Percentiles rank a stretch among this genome's conserved stretches.
Evolutionary conservation across 768 basidiomycete genomes (phyloP).

Genomic region (Calvatia gigantea): DNA sequence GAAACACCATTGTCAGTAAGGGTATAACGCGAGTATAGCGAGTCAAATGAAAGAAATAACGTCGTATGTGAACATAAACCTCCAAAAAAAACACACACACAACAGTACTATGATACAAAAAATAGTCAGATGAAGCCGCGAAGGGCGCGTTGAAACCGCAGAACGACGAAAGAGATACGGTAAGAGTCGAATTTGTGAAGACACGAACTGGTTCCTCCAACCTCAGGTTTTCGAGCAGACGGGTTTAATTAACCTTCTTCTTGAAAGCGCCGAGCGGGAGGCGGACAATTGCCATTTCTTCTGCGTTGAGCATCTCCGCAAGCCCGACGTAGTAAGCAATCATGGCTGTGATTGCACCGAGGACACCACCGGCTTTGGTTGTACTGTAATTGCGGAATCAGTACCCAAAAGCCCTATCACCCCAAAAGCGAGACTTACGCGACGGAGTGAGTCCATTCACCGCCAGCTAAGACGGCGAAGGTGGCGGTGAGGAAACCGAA

Average conservation of each 20-base stretch:
- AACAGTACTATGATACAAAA: not conserved
- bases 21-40: not conserved
- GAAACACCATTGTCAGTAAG: not conserved
- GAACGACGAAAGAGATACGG: not conserved
- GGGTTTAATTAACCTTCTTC: constrained; percentile 18
- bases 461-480: constrained; percentile 40
- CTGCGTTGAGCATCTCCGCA: constrained; percentile 37
- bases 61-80: not conserved
- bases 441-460: constrained; percentile 26
- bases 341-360: constrained; percentile 43
- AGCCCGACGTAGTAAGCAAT: constrained; percentile 48
- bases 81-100: not conserved
- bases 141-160: no score
- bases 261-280: constrained; percentile 42
- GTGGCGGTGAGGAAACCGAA: constrained; percentile 36
- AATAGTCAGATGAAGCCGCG: not conserved
- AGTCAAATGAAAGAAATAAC: not conserved
- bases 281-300: constrained; percentile 32
- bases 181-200: not conserved
- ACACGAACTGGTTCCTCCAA: not conserved
- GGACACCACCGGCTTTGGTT: constrained; percentile 39
- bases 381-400: constrained; percentile 20
- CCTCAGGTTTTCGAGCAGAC: not conserved
- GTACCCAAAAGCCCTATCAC: not conserved
- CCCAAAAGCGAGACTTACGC: constrained; percentile 22